phyloP scores from a whole-genome alignment of 495 filamentous ascomycete genomes.

The Aspergillus asperescens region DNA sequence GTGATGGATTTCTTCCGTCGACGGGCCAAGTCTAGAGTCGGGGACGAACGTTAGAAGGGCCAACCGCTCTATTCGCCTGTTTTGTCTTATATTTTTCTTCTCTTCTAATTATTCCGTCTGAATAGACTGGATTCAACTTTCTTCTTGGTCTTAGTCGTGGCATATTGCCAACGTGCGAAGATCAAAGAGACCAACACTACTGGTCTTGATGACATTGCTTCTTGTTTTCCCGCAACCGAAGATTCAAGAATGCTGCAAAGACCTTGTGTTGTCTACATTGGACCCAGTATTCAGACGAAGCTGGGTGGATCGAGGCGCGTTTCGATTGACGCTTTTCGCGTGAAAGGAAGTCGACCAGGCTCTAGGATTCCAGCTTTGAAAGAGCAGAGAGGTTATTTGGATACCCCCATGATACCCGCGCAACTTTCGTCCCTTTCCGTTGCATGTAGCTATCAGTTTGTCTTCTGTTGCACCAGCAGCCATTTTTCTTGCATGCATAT shows the following conservation, averaged over 20 bases:
- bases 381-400: slow-evolving; percentile 42
- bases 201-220: slow-evolving; percentile 12
- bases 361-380: slow-evolving; percentile 25
- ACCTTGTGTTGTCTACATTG: slow-evolving; percentile 4
- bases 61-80: background rate
- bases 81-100: slow-evolving; percentile 7
- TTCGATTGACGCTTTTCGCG: slow-evolving; percentile 17
- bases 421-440: slow-evolving; percentile 38
- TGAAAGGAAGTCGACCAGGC: slow-evolving; percentile 22
- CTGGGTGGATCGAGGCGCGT: slow-evolving; percentile 14
- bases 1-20: slow-evolving; percentile 98
- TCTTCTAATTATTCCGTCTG: slow-evolving; percentile 2
- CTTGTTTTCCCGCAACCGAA: slow-evolving; percentile 10
- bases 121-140: slow-evolving; percentile 3
- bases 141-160: slow-evolving; percentile 6
- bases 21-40: slow-evolving; percentile 68
- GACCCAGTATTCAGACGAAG: slow-evolving; percentile 11
- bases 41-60: slow-evolving; percentile 45
- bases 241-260: slow-evolving; percentile 13
- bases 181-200: slow-evolving; percentile 13
- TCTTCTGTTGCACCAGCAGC: slow-evolving; percentile 25
- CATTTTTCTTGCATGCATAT: slow-evolving; percentile 22
- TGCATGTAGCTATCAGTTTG: slow-evolving; percentile 38
- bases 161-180: slow-evolving; percentile 4
- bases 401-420: slow-evolving; percentile 43